Conservation (phyloP, 345 rosid species). For the Eucalyptus decipiens region DNA sequence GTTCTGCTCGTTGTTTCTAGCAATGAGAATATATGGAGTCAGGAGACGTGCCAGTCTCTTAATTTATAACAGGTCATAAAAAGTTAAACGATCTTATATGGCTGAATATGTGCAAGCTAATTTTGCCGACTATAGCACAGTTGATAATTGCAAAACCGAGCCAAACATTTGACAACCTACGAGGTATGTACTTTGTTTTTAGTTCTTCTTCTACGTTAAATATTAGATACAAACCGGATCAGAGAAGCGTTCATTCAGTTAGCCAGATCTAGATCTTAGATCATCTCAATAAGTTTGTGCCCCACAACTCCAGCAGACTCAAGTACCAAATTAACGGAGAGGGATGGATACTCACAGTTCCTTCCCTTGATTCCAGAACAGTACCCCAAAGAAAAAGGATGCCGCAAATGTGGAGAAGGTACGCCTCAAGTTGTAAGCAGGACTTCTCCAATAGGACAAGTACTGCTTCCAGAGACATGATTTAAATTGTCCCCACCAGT, state of each 20-base stretch:
- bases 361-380: constrained; percentile 64
- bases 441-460: constrained; percentile 81
- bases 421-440: constrained; percentile 58
- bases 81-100: not conserved
- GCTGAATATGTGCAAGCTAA: not conserved
- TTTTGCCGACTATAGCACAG: not conserved
- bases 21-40: not conserved
- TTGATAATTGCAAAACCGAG: not conserved
- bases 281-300: not conserved
- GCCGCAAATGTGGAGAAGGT: constrained; percentile 10
- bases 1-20: constrained; percentile 55
- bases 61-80: not conserved
- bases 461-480: constrained; percentile 71
- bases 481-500: constrained; percentile 62
- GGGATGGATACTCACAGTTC: constrained; percentile 32
- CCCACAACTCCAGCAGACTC: not conserved
- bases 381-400: constrained; percentile 47
- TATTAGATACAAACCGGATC: not conserved
- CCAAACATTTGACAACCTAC: not conserved
- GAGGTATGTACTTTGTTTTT: not conserved
- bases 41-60: not conserved
- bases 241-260: not conserved
- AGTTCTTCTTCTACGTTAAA: not conserved
- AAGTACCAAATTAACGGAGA: not conserved
- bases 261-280: not conserved